phyloP scores from a whole-genome alignment of 305 asterid species.

The Andrographis paniculata region DNA sequence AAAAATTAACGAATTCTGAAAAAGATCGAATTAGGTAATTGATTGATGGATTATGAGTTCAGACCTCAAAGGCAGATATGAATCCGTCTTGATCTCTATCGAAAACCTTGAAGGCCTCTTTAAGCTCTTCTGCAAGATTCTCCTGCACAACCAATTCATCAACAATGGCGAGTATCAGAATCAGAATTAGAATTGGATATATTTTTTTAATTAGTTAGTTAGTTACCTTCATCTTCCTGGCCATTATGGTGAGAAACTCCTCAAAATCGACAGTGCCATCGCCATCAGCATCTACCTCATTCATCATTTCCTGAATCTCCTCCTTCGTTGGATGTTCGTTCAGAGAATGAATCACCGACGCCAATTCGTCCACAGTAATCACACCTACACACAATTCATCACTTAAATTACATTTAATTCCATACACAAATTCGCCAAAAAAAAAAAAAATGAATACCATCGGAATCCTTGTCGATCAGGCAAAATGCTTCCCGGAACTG shows the following conservation, averaged over 20 bases:
- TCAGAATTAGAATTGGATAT: too few species aligned
- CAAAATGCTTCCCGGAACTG: slow-evolving; percentile 40
- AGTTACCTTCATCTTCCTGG: slow-evolving; percentile 57
- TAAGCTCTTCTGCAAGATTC: slow-evolving; percentile 49
- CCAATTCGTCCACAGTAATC: slow-evolving; percentile 56
- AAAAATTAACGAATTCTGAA: not conserved
- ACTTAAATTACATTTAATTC: too few species aligned
- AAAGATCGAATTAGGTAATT: too few species aligned
- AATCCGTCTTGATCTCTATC: slow-evolving; percentile 83
- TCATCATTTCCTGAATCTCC: slow-evolving; percentile 62
- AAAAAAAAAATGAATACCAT: slow-evolving; percentile 20
- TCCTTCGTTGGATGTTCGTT: slow-evolving; percentile 58
- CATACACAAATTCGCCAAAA: too few species aligned
- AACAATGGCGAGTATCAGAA: too few species aligned
- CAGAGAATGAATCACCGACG: slow-evolving; percentile 45
- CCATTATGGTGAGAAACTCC: slow-evolving; percentile 55
- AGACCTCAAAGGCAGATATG: slow-evolving; percentile 75
- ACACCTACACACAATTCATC: too few species aligned
- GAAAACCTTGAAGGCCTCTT: slow-evolving; percentile 72
- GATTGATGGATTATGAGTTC: too few species aligned
- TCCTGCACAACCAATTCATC: slow-evolving; percentile 25
- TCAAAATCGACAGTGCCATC: slow-evolving; percentile 53
- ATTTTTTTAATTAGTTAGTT: too few species aligned
- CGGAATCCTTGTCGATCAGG: slow-evolving; percentile 40
- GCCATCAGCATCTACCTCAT: slow-evolving; percentile 53